These are phyloP conservation scores for Cercospora sp. DNA, from an alignment of 2,329 filamentous ascomycete genomes.

Conservation along the genomic window DNA sequence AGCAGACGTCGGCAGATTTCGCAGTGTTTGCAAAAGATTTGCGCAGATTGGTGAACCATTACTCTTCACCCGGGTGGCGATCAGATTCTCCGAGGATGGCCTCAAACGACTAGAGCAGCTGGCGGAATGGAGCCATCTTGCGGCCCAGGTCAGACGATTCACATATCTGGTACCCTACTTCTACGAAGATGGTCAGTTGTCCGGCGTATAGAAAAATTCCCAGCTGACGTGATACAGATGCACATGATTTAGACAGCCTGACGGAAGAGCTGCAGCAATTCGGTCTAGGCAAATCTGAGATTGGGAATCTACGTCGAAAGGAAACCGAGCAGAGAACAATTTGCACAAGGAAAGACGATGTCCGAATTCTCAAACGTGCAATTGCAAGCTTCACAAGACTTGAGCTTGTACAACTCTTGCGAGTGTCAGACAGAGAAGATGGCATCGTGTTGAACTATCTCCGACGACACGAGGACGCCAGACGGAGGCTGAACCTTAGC, in stretches of 20 bases:
- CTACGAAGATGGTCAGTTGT: slow-evolving; percentile 52
- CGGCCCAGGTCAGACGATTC: slow-evolving; percentile 58
- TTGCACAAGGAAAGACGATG: slow-evolving; percentile 53
- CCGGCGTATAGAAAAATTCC: background rate
- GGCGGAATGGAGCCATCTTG: slow-evolving; percentile 51
- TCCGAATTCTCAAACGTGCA: slow-evolving; percentile 54
- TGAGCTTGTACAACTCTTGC: slow-evolving; percentile 64
- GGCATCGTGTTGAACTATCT: slow-evolving; percentile 55
- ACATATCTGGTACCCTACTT: slow-evolving; percentile 62
- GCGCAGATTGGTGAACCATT: slow-evolving; percentile 53
- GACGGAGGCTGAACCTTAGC: slow-evolving; percentile 52
- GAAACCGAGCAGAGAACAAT: slow-evolving; percentile 54
- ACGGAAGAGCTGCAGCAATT: slow-evolving; percentile 22
- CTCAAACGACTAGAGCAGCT: slow-evolving; percentile 53
- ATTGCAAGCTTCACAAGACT: slow-evolving; percentile 60
- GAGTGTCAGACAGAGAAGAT: slow-evolving; percentile 61
- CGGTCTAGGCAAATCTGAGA: slow-evolving; percentile 22
- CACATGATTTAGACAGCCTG: slow-evolving; percentile 24
- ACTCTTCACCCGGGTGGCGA: slow-evolving; percentile 54
- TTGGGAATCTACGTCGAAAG: slow-evolving; percentile 45
- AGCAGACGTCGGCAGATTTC: slow-evolving; percentile 49
- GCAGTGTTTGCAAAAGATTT: slow-evolving; percentile 53
- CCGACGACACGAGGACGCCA: slow-evolving; percentile 43
- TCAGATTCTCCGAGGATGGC: slow-evolving; percentile 52
- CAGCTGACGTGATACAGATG: slow-evolving; percentile 6